phyloP scores from a whole-genome alignment of 2,329 filamentous ascomycete species.

The Calonectria henricotiae region DNA sequence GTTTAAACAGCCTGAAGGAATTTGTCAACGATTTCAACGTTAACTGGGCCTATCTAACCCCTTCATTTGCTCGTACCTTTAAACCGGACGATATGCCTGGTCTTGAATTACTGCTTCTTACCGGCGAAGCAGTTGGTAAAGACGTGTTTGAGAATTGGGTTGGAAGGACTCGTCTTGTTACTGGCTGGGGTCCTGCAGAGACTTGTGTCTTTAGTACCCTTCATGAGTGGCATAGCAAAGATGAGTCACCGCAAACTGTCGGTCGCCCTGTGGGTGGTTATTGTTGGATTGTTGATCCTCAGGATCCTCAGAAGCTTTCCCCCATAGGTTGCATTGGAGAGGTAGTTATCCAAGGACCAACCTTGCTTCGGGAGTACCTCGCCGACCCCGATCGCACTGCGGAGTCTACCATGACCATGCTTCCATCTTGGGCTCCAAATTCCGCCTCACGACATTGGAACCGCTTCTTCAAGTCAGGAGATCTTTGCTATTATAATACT shows the following conservation, averaged over 20 bases:
- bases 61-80: slow-evolving; percentile 24
- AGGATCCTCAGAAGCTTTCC: slow-evolving; percentile 46
- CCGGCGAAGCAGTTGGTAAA: slow-evolving; percentile 39
- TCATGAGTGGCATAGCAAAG: slow-evolving; percentile 16
- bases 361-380: slow-evolving; percentile 50
- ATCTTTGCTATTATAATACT: slow-evolving; percentile 48
- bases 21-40: slow-evolving; percentile 19
- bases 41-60: slow-evolving; percentile 29
- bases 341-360: slow-evolving; percentile 51
- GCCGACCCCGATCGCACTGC: slow-evolving; percentile 44
- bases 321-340: slow-evolving; percentile 51
- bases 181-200: slow-evolving; percentile 48
- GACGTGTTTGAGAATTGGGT: slow-evolving; percentile 43
- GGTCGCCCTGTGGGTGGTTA: slow-evolving; percentile 19
- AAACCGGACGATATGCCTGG: slow-evolving; percentile 6
- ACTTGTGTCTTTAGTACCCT: slow-evolving; percentile 26
- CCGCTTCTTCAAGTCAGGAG: slow-evolving; percentile 48
- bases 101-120: slow-evolving; percentile 35
- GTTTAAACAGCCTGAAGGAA: slow-evolving; percentile 20
- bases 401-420: slow-evolving; percentile 54
- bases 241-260: slow-evolving; percentile 29
- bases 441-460: slow-evolving; percentile 36
- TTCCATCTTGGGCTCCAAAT: slow-evolving; percentile 35
- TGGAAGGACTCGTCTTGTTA: slow-evolving; percentile 34
- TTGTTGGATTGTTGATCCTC: slow-evolving; percentile 49